Evolutionary conservation across 2,329 filamentous ascomycete genomes (phyloP), one percentile per base, ranked within the genome.

Genomic region (Claviceps arundinis): DNA sequence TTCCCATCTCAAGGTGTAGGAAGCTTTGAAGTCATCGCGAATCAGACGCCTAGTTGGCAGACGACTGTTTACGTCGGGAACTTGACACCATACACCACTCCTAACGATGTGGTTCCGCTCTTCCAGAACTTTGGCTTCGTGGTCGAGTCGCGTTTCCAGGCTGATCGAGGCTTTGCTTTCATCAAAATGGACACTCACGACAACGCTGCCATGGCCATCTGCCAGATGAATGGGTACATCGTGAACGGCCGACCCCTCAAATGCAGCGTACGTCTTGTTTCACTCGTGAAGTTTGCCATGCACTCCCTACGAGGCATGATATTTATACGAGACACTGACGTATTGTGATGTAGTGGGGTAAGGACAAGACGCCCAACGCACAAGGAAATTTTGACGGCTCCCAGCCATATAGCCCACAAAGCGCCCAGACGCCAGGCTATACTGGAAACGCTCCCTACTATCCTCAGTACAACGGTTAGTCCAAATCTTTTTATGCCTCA

Each of bases 111-210:
- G 37, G 87, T 98, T n/a, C 93, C 93, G 5, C 77, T 98, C 40
- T 98, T 98, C 77, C 89, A 95, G 69, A 97, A 97, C 74, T 98
- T 97, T 65, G 93, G 93, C 52, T 97, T 89, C 63, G 93, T 98
- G 45, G 87, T 95, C 50, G 93, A 98, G 72, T 96, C 91, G 49
- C 87, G 93, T 55, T 95, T 98, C 78, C 93, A 98, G 72, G 89
- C 93, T 52, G 93, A 98, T 68, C 87, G 93, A 60, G 93, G 93
- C 14, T 98, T 98, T 67, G 89, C 93, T 7, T 98, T 98, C 68
- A 89, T 98, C 70, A 98, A 98, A 77, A 95, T 98, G 90, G 93
- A 98, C 67, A 86, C 84, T 6, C 93, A 98, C 64, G 93, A 98
- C 73, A 96, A 96, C 64, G 93, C 93, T 3, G 90, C 93, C 51